A percentile compares a stretch with the other conserved stretches of the same genome.
These are phyloP conservation scores for Chytridiales sp. DNA, from an alignment of 371 early-diverging fungal species.

Conservation along the genomic window DNA sequence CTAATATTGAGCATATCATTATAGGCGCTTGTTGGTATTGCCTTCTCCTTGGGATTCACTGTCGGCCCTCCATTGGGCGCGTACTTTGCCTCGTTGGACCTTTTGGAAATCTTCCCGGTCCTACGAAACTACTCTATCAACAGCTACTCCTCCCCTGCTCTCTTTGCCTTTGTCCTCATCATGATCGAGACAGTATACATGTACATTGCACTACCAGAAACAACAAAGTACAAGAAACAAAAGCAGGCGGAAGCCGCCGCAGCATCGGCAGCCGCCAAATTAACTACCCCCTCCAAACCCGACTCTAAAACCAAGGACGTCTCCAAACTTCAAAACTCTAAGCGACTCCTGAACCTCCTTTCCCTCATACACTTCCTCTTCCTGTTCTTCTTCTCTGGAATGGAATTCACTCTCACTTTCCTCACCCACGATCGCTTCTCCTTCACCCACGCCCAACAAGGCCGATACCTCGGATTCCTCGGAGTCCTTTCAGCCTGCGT, in stretches of 20 bases:
- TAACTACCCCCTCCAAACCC: conserved; percentile 6
- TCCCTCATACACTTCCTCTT: conserved; percentile 78
- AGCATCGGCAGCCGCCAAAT: not conserved
- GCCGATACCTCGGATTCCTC: conserved; percentile 80
- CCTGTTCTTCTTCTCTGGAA: conserved; percentile 91
- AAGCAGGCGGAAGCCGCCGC: not conserved
- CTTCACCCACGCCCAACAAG: conserved; percentile 87
- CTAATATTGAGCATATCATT: conserved; percentile 23
- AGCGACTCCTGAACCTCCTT: conserved; percentile 38
- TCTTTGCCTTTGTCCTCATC: conserved; percentile 80
- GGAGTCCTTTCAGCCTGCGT: conserved; percentile 85
- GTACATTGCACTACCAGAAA: conserved; percentile 75
- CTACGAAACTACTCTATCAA: conserved; percentile 63
- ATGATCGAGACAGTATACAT: conserved; percentile 78
- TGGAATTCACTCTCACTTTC: conserved; percentile 97
- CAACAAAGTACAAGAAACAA: conserved; percentile 52
- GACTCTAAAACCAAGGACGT: not conserved
- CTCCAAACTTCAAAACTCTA: not conserved
- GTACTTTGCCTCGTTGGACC: conserved; percentile 77
- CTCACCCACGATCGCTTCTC: conserved; percentile 87
- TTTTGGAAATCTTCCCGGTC: conserved; percentile 55
- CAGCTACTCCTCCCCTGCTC: conserved; percentile 78
- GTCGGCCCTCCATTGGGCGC: conserved; percentile 92
- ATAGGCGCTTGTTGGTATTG: conserved; percentile 93
- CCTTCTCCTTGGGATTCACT: conserved; percentile 94